Conservation (phyloP, 108 stramenopile species). For the Discostella stelligeroides region DNA sequence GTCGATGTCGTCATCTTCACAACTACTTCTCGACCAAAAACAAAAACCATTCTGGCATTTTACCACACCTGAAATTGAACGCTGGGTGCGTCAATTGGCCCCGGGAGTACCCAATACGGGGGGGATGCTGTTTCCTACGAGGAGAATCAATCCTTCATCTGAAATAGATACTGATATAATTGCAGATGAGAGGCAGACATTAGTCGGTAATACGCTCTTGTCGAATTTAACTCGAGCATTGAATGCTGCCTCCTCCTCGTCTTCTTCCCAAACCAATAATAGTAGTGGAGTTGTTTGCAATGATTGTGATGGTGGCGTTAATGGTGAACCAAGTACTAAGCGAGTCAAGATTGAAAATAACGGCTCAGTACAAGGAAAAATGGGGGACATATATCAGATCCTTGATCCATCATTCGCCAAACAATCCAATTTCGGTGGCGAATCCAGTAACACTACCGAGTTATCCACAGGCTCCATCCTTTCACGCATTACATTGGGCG, state of each 20-base stretch:
- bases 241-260: too few species aligned
- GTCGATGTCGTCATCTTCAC: too few species aligned
- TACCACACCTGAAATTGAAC: conserved; percentile 16
- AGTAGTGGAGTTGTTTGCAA: neutral
- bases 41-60: conserved; percentile 41
- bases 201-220: conserved; percentile 5
- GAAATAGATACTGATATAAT: too few species aligned
- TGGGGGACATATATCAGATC: conserved; percentile 30
- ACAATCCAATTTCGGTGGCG: neutral
- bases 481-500: conserved; percentile 68
- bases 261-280: conserved; percentile 1
- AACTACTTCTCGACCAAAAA: too few species aligned
- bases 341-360: conserved; percentile 23
- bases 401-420: conserved; percentile 48
- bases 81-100: conserved; percentile 29
- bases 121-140: conserved; percentile 35
- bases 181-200: too few species aligned
- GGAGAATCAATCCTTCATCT: too few species aligned
- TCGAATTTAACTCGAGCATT: conserved; percentile 16
- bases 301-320: neutral
- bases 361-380: too few species aligned
- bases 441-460: conserved; percentile 8
- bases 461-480: conserved; percentile 59
- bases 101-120: conserved; percentile 36
- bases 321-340: conserved; percentile 1